Conservation (phyloP, 441 rosid species). For the Omphalea diandra region DNA sequence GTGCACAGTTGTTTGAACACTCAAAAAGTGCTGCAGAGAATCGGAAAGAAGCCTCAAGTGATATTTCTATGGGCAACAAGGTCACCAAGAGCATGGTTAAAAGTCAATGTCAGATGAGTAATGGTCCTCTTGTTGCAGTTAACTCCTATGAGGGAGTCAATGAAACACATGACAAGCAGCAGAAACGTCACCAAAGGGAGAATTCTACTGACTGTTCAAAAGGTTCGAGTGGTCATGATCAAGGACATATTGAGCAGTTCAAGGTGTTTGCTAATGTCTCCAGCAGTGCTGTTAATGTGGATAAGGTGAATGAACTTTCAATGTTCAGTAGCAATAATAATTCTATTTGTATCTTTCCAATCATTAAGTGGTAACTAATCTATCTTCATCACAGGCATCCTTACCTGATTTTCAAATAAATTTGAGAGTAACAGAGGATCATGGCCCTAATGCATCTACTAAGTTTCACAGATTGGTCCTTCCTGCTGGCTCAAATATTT, state of each 20-base stretch:
- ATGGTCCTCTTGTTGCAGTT: neutral
- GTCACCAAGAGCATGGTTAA: slow-evolving; percentile 7
- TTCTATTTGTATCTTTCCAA: neutral
- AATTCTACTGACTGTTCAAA: slow-evolving; percentile 12
- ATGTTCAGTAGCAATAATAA: neutral
- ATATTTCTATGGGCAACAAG: slow-evolving; percentile 1
- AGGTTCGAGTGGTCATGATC: slow-evolving; percentile 18
- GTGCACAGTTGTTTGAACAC: slow-evolving; percentile 13
- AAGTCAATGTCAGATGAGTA: slow-evolving; percentile 12
- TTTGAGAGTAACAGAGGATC: slow-evolving; percentile 12
- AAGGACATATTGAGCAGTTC: slow-evolving; percentile 31
- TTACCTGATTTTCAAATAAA: slow-evolving; percentile 15
- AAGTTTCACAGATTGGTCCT: slow-evolving; percentile 4
- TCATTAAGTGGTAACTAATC: neutral
- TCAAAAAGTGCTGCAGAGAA: slow-evolving; percentile 4
- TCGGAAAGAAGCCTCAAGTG: slow-evolving; percentile 7
- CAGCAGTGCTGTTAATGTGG: slow-evolving; percentile 25
- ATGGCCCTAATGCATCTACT: slow-evolving; percentile 8
- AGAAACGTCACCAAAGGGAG: slow-evolving; percentile 14
- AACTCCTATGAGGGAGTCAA: neutral
- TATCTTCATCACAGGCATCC: slow-evolving; percentile 10
- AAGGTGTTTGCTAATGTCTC: slow-evolving; percentile 32
- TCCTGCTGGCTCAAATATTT: slow-evolving; percentile 16
- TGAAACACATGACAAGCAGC: slow-evolving; percentile 14
- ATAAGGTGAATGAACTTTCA: slow-evolving; percentile 33